phyloP scores from a whole-genome alignment of 371 early-diverging fungal species.

The Mycotypha africana region DNA sequence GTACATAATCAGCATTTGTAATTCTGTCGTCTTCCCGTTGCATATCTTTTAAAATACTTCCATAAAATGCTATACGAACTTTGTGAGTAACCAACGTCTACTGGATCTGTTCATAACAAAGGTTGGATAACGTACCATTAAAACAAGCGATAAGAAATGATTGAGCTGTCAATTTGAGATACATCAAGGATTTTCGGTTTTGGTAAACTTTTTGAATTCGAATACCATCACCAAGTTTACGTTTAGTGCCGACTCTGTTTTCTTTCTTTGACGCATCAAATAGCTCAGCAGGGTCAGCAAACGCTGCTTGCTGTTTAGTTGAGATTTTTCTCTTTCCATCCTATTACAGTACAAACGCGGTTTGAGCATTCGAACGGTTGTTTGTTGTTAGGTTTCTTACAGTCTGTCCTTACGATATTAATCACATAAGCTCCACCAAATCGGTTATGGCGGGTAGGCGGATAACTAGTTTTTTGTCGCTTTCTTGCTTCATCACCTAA shows the following conservation, averaged over 20 bases:
- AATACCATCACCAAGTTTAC: slow-evolving; percentile 28
- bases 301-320: slow-evolving; percentile 39
- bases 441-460: slow-evolving; percentile 43
- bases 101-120: too few species aligned
- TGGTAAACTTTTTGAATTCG: slow-evolving; percentile 17
- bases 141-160: slow-evolving; percentile 56
- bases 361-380: neutral
- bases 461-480: slow-evolving; percentile 14
- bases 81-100: too few species aligned
- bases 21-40: slow-evolving; percentile 54
- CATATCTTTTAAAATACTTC: slow-evolving; percentile 55
- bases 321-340: slow-evolving; percentile 32
- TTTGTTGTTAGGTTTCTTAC: neutral
- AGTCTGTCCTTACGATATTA: neutral
- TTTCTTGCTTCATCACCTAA: slow-evolving; percentile 24
- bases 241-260: slow-evolving; percentile 23
- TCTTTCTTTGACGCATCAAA: slow-evolving; percentile 43
- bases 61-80: slow-evolving; percentile 46
- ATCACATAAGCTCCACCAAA: slow-evolving; percentile 59
- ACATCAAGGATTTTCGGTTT: slow-evolving; percentile 13
- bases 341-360: slow-evolving; percentile 13
- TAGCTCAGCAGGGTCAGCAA: slow-evolving; percentile 30
- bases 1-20: slow-evolving; percentile 40
- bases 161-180: slow-evolving; percentile 28
- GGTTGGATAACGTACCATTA: slow-evolving; percentile 45